phyloP scores from a whole-genome alignment of 1,284 basidiomycete genomes.

The Dichomitus squalens region DNA sequence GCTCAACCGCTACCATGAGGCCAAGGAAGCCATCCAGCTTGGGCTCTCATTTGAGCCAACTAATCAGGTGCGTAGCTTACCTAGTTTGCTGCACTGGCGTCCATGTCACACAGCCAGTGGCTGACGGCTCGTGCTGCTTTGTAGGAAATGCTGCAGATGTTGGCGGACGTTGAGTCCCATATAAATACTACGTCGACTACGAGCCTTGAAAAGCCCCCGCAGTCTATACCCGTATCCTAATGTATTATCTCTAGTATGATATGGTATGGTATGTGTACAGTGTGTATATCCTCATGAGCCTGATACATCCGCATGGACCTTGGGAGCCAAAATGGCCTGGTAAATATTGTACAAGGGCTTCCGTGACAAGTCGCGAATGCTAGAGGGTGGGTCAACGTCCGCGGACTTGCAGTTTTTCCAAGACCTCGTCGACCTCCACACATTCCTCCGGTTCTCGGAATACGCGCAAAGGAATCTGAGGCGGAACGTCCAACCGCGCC shows the following conservation, averaged over 20 bases:
- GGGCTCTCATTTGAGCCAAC: slow-evolving; percentile 91
- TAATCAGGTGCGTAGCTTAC: slow-evolving; percentile 58
- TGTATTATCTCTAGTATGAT: slow-evolving; percentile 21
- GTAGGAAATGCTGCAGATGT: slow-evolving; percentile 31
- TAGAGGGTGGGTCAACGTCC: neutral
- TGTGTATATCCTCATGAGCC: slow-evolving; percentile 15
- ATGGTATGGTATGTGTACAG: slow-evolving; percentile 21
- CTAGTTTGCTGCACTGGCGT: neutral
- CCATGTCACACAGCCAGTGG: neutral
- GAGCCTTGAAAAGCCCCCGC: slow-evolving; percentile 12
- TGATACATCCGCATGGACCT: slow-evolving; percentile 3
- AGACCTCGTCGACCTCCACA: slow-evolving; percentile 47
- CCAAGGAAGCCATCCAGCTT: slow-evolving; percentile 79
- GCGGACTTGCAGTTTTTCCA: slow-evolving; percentile 28
- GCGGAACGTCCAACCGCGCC: slow-evolving; percentile 58
- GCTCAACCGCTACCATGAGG: slow-evolving; percentile 74
- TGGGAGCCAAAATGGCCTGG: neutral
- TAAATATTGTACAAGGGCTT: neutral
- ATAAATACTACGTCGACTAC: slow-evolving; percentile 13
- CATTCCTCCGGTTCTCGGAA: slow-evolving; percentile 71
- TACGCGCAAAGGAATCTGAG: slow-evolving; percentile 57
- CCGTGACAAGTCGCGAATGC: neutral
- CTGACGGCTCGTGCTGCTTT: neutral
- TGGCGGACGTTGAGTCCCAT: slow-evolving; percentile 25
- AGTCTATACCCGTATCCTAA: slow-evolving; percentile 27